These are phyloP conservation scores for Xylariomycetidae sp. DNA, from an alignment of 2,329 filamentous ascomycete species.

Conservation along the genomic window DNA sequence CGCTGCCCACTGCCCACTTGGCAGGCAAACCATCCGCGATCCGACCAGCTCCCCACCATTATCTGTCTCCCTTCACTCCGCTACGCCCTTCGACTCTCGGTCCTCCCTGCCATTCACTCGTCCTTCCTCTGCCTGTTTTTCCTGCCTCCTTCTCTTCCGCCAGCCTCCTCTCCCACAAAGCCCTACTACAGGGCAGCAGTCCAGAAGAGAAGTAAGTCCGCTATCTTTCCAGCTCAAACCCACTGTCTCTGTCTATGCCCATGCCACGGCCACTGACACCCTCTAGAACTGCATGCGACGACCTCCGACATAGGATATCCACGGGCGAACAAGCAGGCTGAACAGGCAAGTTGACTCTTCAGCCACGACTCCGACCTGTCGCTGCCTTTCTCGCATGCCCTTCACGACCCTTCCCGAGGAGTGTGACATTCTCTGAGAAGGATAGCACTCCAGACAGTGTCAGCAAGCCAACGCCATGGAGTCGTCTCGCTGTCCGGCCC, in stretches of 20 bases:
- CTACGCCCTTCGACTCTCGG: background rate
- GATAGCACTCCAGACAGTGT: slow-evolving; percentile 5
- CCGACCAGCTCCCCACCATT: background rate
- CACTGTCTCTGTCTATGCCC: background rate
- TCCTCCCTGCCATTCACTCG: background rate
- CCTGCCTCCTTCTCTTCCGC: background rate
- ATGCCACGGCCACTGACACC: background rate
- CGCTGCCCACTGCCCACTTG: background rate
- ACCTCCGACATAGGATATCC: no score
- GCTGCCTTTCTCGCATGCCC: background rate
- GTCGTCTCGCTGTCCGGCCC: slow-evolving; percentile 24
- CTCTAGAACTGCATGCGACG: no score
- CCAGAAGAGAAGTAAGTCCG: no score
- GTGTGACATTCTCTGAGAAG: slow-evolving; percentile 8
- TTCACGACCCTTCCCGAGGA: slow-evolving; percentile 1
- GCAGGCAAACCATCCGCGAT: background rate
- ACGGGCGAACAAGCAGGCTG: no score
- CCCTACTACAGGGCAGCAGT: background rate
- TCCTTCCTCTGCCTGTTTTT: background rate
- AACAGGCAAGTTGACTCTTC: no score
- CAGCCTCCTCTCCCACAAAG: background rate
- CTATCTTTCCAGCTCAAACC: background rate
- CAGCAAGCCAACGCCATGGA: slow-evolving; percentile 14
- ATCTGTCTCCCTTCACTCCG: background rate
- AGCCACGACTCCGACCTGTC: no score